Evolutionary conservation across 306 rosid species (phyloP).

Genomic region (Cicer arietinum): DNA sequence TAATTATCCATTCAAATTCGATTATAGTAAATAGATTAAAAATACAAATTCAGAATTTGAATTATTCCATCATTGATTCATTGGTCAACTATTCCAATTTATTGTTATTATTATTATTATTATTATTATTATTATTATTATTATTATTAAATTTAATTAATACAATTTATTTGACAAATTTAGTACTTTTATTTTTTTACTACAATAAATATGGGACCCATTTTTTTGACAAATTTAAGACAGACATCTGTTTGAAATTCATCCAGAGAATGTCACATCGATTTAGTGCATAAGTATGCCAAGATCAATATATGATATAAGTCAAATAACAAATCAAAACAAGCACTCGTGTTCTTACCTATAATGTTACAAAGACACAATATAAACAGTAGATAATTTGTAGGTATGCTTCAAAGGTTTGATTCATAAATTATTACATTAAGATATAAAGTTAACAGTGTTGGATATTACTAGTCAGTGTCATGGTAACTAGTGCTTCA

Average conservation of each 20-base stretch:
- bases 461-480: neutral
- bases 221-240: no score
- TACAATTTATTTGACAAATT: no score
- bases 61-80: no score
- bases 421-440: neutral
- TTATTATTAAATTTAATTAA: no score
- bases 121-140: neutral
- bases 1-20: no score
- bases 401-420: constrained; percentile 14
- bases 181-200: neutral
- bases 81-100: neutral
- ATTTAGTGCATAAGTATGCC: neutral
- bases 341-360: neutral
- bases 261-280: constrained; percentile 8
- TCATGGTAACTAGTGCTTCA: constrained; percentile 42
- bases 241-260: neutral
- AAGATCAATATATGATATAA: neutral
- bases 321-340: neutral
- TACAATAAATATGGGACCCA: no score
- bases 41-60: neutral
- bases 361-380: neutral
- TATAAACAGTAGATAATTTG: constrained; percentile 31
- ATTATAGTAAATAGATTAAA: no score
- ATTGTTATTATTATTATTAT: no score
- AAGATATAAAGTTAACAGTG: no score